Base-by-base conservation (phyloP, 1,284 basidiomycete genomes). In the Ganoderma meredithae region DNA sequence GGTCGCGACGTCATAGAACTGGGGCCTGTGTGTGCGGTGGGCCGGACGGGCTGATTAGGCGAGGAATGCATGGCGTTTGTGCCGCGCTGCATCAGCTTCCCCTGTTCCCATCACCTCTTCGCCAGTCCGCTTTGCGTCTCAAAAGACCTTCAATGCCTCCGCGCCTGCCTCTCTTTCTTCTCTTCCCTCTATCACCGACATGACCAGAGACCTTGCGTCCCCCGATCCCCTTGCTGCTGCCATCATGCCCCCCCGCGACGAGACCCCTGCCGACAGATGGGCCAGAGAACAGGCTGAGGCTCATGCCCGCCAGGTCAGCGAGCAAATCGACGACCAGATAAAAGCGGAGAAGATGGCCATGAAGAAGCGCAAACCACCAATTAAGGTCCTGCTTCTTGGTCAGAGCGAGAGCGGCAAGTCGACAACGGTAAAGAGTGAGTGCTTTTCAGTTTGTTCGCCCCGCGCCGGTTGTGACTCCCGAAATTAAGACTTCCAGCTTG, bases 291-390 rank as follows among this genome's bases (percentile, higher is more conserved):
- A 79, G 33, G 83, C 83, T 8, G 91, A 93, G 75, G 83, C 83
- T 0, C 86, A 89, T 68, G 90, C 90, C 0, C 84, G 84, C 73
- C 81, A 82, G 66, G 81, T 81, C 55, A 91, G 87, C 76, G 88
- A 90, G 59, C 83, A 86, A 69, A 93, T 93, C 71, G 91, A 93
- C 81, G 89, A 89, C 66, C 85, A 87, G 75, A 79, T 93, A 53
- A 83, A 84, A 59, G 82, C 80, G 60, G 90, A 91, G 73, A 83
- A 80, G 70, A 81, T 83, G 17, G 82, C 79, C 0, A 79, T 86
- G 67, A 89, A 83, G 79, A 89, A 84, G 79, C 86, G 81, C 73
- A 84, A 82, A 71, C 78, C 79, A 62, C 84, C 87, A 0, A 84
- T 91, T 70, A 88, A 88, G 73, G 79, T 91, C 40, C 80, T 91